Conservation (phyloP, 306 rosid species). For the Quercus ilex region DNA sequence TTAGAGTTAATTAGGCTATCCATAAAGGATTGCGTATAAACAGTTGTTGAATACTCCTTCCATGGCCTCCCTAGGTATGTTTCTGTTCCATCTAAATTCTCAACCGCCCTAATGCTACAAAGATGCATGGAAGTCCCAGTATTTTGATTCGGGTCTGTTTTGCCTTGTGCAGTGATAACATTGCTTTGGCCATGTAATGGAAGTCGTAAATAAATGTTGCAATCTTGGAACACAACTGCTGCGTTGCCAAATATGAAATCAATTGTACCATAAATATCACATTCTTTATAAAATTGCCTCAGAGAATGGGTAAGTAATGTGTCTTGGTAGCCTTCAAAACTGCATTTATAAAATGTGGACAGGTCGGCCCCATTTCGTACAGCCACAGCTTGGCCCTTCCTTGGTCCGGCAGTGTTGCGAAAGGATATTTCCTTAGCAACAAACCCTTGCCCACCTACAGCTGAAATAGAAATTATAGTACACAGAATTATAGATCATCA, state of each 20-base stretch:
- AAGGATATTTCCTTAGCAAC: conserved; percentile 56
- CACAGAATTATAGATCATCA: too few relatives aligned
- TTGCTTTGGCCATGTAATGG: conserved; percentile 44
- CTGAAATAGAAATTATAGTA: conserved; percentile 14
- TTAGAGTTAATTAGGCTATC: conserved; percentile 44
- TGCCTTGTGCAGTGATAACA: conserved; percentile 52
- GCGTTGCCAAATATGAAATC: conserved; percentile 66
- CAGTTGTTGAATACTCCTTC: conserved; percentile 54
- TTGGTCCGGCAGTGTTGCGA: conserved; percentile 51
- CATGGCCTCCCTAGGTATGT: conserved; percentile 62
- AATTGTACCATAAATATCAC: conserved; percentile 55
- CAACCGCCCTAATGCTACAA: conserved; percentile 33
- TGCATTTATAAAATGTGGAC: conserved; percentile 50
- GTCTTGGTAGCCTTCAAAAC: conserved; percentile 64
- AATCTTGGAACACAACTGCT: conserved; percentile 46
- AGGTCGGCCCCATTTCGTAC: conserved; percentile 46
- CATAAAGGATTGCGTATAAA: conserved; percentile 42
- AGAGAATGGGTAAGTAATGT: conserved; percentile 47
- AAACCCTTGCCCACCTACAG: conserved; percentile 45
- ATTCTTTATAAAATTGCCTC: conserved; percentile 51
- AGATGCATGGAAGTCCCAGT: conserved; percentile 41
- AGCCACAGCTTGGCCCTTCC: conserved; percentile 54
- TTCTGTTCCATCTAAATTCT: conserved; percentile 17
- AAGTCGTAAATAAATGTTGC: conserved; percentile 38
- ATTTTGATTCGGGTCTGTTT: conserved; percentile 44